Conservation (phyloP, 352 stramenopile genomes). For the Phytophthora pistaciae region DNA sequence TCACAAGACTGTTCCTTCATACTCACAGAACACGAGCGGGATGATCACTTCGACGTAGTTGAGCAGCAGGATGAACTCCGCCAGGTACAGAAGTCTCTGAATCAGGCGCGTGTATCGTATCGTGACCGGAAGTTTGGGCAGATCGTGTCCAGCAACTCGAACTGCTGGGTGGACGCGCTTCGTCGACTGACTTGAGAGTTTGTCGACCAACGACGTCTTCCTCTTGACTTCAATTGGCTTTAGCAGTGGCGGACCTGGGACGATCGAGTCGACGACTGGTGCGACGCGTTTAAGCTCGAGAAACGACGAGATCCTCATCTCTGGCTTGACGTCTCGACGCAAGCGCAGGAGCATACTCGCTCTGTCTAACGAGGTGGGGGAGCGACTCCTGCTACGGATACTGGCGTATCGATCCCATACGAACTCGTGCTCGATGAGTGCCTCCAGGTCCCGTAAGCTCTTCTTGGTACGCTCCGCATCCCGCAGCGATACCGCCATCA, state of each 20-base stretch:
- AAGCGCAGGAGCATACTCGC: constrained; percentile 7
- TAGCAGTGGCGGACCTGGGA: not conserved
- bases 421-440: constrained; percentile 1
- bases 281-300: constrained; percentile 7
- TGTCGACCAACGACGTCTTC: not conserved
- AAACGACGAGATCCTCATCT: constrained; percentile 10
- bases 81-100: constrained; percentile 27
- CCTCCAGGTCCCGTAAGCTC: not conserved
- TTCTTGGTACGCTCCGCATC: constrained; percentile 3
- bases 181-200: not conserved
- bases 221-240: not conserved
- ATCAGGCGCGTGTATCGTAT: constrained; percentile 16
- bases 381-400: not conserved
- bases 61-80: constrained; percentile 39
- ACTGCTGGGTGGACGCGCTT: not conserved
- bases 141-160: not conserved
- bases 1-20: not conserved
- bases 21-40: constrained; percentile 39
- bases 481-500: constrained; percentile 13
- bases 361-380: constrained; percentile 1
- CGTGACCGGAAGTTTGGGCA: constrained; percentile 6
- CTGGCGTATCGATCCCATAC: not conserved
- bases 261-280: not conserved
- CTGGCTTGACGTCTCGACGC: constrained; percentile 1
- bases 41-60: constrained; percentile 46